These are phyloP conservation scores for Exserohilum turcica DNA, from an alignment of 2,329 filamentous ascomycete genomes.

Conservation along the genomic window DNA sequence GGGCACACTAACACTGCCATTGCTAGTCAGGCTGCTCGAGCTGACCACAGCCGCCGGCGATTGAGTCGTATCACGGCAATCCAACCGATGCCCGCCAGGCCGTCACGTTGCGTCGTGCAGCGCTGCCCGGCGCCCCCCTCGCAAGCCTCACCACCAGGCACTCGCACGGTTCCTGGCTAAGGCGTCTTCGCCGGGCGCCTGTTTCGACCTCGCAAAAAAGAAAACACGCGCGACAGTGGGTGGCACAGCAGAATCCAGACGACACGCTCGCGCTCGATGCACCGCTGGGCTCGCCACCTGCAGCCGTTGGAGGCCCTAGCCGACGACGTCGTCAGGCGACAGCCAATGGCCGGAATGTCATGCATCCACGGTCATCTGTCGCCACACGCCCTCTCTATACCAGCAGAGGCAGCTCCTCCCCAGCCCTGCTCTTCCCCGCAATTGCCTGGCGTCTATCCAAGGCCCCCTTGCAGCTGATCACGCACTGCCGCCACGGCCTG, in stretches of 20 bases:
- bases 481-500: slow-evolving; percentile 45
- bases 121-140: background rate
- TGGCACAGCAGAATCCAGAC: slow-evolving; percentile 11
- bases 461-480: slow-evolving; percentile 49
- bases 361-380: slow-evolving; percentile 30
- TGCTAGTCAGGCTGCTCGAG: too few species aligned
- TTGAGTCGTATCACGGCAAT: slow-evolving; percentile 1
- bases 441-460: slow-evolving; percentile 37
- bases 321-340: slow-evolving; percentile 33
- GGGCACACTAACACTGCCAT: too few species aligned
- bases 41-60: background rate
- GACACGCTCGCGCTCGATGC: slow-evolving; percentile 14
- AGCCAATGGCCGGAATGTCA: slow-evolving; percentile 22
- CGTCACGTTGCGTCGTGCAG: background rate
- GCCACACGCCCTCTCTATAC: slow-evolving; percentile 25
- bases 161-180: slow-evolving; percentile 19
- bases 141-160: too few species aligned
- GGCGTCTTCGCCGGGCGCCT: slow-evolving; percentile 13
- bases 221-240: slow-evolving; percentile 5
- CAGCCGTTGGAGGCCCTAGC: slow-evolving; percentile 11
- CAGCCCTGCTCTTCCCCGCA: slow-evolving; percentile 46
- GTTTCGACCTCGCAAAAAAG: slow-evolving; percentile 17
- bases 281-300: slow-evolving; percentile 23
- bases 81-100: too few species aligned
- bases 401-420: slow-evolving; percentile 2